A percentile compares a stretch with the other conserved stretches of the same genome.
phyloP scores from a whole-genome alignment of 306 rosid species.

The Prunus davidiana region DNA sequence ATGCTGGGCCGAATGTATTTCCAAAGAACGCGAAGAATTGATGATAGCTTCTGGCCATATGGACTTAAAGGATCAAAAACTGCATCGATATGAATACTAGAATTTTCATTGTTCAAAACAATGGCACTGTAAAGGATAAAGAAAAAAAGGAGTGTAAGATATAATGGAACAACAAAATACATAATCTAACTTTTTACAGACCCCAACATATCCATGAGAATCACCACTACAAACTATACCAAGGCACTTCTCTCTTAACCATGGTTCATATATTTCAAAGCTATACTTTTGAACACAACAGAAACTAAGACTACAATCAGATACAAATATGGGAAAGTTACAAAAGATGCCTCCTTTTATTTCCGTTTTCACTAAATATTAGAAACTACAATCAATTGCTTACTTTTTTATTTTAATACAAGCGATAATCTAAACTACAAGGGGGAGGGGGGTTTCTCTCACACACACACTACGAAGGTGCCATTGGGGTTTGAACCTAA shows the following conservation, averaged over 20 bases:
- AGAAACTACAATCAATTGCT: background rate
- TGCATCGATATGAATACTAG: constrained; percentile 88
- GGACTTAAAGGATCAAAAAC: constrained; percentile 95
- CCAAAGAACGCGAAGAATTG: constrained; percentile 77
- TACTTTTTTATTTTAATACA: background rate
- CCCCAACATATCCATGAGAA: background rate
- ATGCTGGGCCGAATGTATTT: constrained; percentile 86
- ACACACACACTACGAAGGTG: too few relatives aligned
- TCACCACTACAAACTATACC: constrained; percentile 12
- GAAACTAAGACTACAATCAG: background rate
- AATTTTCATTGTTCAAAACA: constrained; percentile 57
- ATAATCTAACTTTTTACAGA: constrained; percentile 13
- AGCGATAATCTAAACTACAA: too few relatives aligned
- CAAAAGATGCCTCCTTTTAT: background rate
- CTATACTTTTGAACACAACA: background rate
- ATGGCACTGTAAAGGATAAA: constrained; percentile 71
- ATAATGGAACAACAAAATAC: constrained; percentile 11
- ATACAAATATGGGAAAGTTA: background rate
- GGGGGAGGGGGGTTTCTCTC: too few relatives aligned
- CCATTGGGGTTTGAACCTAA: too few relatives aligned
- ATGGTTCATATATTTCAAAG: background rate
- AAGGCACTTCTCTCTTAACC: background rate
- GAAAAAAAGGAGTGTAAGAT: constrained; percentile 23
- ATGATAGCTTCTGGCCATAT: constrained; percentile 83
- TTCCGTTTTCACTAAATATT: background rate